Base-by-base conservation (phyloP, 257 asterid genomes). In the Datura wrightii region DNA sequence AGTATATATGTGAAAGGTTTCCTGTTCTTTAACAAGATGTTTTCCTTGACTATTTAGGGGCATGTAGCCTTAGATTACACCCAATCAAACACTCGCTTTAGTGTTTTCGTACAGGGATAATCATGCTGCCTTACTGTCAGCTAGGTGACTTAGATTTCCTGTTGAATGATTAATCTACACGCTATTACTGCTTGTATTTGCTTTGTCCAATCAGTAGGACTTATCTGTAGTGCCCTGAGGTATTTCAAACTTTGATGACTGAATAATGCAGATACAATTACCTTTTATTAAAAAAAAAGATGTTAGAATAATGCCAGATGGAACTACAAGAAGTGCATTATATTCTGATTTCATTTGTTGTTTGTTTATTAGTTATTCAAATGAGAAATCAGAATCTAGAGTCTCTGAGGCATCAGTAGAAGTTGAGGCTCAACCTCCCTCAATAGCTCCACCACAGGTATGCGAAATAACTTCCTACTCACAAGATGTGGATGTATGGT, bases 321-420 rank as follows among this genome's bases (percentile, higher is more conserved):
- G 3, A 42, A 46, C 80, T 48, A 72, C 10, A 70, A 1, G 58
- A 46, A 13, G 41, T 24, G 14, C 60, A 74, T 78, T 74, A 44
- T 60, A 53, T 13, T 39, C 55, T 78, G 34, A 84, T 41, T 84
- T 13, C 19, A 15, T 50, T 52, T 69, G 14, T 62, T 78, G 7
- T n/a, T 56, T 79, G 39, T 50, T 2, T 50, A 37, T n/a, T 78
- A 95, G 98, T 83, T 92, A 91, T 87, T 94, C 97, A 7, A 95
- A 95, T 48, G 98, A 94, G 93, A 95, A 95, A 89, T 95, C 98
- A 2, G 97, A 95, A 89, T 92, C 95, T n/a, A 90, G 96, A 88
- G 86, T 85, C 65, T 84, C 94, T 1, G 98, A 93, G 86, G 89
- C 13, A 39, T 86, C 91, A 8, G 89, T 71, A 10, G 97, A 92